phyloP scores from a whole-genome alignment of 2,329 filamentous ascomycete species.

The Allantophomopsis cytisporea region DNA sequence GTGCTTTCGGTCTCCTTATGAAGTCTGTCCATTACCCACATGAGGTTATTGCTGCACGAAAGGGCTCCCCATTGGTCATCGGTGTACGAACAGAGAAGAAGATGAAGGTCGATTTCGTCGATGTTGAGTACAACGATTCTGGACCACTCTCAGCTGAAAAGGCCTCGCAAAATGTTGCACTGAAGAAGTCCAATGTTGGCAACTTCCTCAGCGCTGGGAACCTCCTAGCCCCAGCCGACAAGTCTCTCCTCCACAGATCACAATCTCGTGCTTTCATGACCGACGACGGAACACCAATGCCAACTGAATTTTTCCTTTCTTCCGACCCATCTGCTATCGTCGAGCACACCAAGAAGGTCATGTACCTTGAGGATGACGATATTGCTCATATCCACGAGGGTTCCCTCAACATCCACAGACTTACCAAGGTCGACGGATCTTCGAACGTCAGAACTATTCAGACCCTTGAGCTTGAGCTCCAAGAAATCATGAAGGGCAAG shows the following conservation, averaged over 20 bases:
- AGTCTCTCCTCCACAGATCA: slow-evolving; percentile 94
- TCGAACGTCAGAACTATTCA: slow-evolving; percentile 97
- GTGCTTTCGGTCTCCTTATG: slow-evolving; percentile 91
- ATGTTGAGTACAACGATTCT: slow-evolving; percentile 89
- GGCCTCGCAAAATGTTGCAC: slow-evolving; percentile 88
- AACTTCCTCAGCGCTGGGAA: slow-evolving; percentile 53
- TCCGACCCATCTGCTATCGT: slow-evolving; percentile 97
- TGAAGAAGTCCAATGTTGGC: slow-evolving; percentile 71
- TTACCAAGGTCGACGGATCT: slow-evolving; percentile 91
- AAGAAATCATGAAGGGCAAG: slow-evolving; percentile 99
- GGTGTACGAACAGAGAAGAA: slow-evolving; percentile 94
- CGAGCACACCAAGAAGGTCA: slow-evolving; percentile 99
- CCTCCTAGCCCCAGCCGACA: slow-evolving; percentile 82
- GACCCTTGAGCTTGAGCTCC: slow-evolving; percentile 95
- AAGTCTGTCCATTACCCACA: slow-evolving; percentile 98
- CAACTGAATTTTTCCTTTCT: slow-evolving; percentile 97
- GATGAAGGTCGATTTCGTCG: slow-evolving; percentile 99
- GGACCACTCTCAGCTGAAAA: slow-evolving; percentile 78
- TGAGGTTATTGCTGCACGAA: slow-evolving; percentile 93
- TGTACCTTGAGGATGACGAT: slow-evolving; percentile 98
- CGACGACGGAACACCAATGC: slow-evolving; percentile 94
- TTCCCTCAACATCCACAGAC: slow-evolving; percentile 95
- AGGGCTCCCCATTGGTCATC: slow-evolving; percentile 94
- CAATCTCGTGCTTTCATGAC: slow-evolving; percentile 98
- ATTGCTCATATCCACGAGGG: slow-evolving; percentile 99